phyloP scores from a whole-genome alignment of 805 yeast species.

The Zygosaccharomyces gambellarensis region DNA sequence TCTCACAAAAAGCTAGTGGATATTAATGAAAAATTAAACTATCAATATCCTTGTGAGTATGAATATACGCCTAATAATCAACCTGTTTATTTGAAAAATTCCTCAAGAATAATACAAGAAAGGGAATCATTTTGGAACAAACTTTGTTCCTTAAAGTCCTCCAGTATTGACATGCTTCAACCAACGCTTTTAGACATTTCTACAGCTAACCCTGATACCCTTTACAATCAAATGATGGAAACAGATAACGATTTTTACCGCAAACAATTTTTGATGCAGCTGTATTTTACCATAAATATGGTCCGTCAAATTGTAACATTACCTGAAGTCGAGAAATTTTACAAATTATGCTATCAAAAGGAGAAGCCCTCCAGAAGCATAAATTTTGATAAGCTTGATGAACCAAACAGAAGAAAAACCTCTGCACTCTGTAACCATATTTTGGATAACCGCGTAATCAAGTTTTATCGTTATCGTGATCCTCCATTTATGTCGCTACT shows the following conservation, averaged over 20 bases:
- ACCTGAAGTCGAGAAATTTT: conserved; percentile 18
- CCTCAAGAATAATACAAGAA: conserved; percentile 10
- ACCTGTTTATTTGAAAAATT: conserved; percentile 19
- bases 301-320: conserved; percentile 16
- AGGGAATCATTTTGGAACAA: conserved; percentile 16
- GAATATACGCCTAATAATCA: conserved; percentile 4
- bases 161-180: conserved; percentile 8
- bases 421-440: conserved; percentile 14
- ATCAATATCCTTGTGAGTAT: conserved; percentile 17
- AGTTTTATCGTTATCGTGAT: conserved; percentile 26
- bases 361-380: conserved; percentile 18
- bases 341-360: conserved; percentile 20
- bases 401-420: conserved; percentile 15
- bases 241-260: conserved; percentile 25
- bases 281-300: conserved; percentile 18
- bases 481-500: conserved; percentile 18
- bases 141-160: conserved; percentile 2
- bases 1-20: conserved; percentile 9
- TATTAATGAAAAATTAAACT: conserved; percentile 18
- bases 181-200: conserved; percentile 27
- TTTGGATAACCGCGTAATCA: conserved; percentile 15
- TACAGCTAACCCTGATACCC: conserved; percentile 13
- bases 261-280: conserved; percentile 29
- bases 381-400: conserved; percentile 14
- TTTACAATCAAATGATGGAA: conserved; percentile 23